Evolutionary conservation across 2,329 filamentous ascomycete genomes (phyloP), one percentile per base, ranked within the genome.

Genomic region (Trichoderma sp.): DNA sequence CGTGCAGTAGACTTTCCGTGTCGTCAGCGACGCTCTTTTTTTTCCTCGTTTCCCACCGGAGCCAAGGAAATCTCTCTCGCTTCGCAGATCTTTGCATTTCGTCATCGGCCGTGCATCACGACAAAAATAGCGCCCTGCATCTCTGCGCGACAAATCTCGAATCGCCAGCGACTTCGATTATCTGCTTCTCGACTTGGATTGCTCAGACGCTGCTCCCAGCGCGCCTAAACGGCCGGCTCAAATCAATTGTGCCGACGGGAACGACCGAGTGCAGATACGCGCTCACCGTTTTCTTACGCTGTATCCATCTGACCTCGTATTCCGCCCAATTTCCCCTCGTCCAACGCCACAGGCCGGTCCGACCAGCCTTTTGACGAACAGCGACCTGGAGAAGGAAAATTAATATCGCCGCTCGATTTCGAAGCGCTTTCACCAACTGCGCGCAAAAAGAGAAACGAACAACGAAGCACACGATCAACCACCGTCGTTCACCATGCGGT

Each of bases 401-500:
- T 16, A 5, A 7, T 16, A 35, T 5, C 40, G 63, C 49, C 55
- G 55, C 16, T 49, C 16, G 21, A 37, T 53, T 57, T 14, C 31
- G 37, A 49, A 21, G 16, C 14, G 19, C 49, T 47, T 65, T 49
- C 16, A 21, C 24, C 31, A 56, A n/a, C 10, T n/a, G 55, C 31
- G 55, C 31, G 19, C 40, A 35, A 57, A 21, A 37, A 29, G 16
- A 63, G 11, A 53, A 53, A 33, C n/a, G 21, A 53, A 53, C 29
- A 7, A n/a, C 21, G 35, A 63, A 52, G 8, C 16, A 27, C 27
- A 5, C 7, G 21, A 52, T 27, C 24, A 49, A 35, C 33, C 14
- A 59, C 47, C 47, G 16, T 21, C 57, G 5, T 33, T 71, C 77
- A 82, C 68, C 27, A 87, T 87, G 85, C 82, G 82, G 80, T 83